phyloP scores from a whole-genome alignment of 305 asterid genomes.

The Striga hermonthica region DNA sequence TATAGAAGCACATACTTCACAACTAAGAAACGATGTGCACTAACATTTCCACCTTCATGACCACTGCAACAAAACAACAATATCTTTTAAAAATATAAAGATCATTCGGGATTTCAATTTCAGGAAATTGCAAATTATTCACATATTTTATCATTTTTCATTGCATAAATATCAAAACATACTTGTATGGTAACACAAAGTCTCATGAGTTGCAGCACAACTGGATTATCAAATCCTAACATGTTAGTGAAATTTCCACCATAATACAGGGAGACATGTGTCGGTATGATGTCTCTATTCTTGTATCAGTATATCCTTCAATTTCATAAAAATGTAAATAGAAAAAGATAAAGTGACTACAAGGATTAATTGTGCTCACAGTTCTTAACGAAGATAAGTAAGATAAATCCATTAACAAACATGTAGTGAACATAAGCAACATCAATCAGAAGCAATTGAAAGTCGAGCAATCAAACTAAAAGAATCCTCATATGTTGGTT shows the following conservation, averaged over 20 bases:
- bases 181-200: conserved; percentile 94
- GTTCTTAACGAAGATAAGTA: conserved; percentile 22
- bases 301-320: conserved; percentile 70
- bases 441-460: conserved; percentile 60
- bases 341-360: not conserved
- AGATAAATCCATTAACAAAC: conserved; percentile 39
- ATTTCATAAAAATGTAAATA: conserved; percentile 26
- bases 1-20: too few species aligned
- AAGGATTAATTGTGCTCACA: conserved; percentile 12
- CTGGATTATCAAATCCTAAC: conserved; percentile 84
- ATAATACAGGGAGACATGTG: conserved; percentile 74
- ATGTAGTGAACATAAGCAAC: conserved; percentile 82
- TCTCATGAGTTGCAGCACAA: conserved; percentile 96
- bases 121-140: conserved; percentile 5
- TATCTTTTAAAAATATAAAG: conserved; percentile 18
- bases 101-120: conserved; percentile 12
- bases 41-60: conserved; percentile 95
- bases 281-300: conserved; percentile 57
- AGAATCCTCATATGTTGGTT: conserved; percentile 76
- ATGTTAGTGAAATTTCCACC: conserved; percentile 84
- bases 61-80: conserved; percentile 41
- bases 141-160: conserved; percentile 1
- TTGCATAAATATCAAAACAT: conserved; percentile 23
- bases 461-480: conserved; percentile 84
- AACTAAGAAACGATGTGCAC: too few species aligned